Evolutionary conservation across 371 early-diverging fungal species (phyloP).

Genomic region (Parasitella parasitica): DNA sequence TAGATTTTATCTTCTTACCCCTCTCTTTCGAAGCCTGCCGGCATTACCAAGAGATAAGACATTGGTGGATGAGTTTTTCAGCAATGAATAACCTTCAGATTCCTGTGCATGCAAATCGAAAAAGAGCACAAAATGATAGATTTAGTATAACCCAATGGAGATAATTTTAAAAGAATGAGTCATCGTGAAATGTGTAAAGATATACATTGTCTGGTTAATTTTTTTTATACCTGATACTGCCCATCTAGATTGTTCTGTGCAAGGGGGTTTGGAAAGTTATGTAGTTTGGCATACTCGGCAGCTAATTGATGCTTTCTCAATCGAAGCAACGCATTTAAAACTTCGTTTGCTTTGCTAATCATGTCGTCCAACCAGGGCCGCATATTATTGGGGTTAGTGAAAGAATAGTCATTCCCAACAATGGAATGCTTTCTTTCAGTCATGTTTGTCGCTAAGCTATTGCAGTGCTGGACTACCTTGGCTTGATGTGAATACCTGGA

Average conservation of each 20-base stretch:
- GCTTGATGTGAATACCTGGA: too few relatives aligned
- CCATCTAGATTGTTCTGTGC: background rate
- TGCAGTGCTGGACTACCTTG: slow-evolving; percentile 34
- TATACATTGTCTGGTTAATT: slow-evolving; percentile 3
- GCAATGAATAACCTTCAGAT: background rate
- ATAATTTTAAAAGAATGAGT: slow-evolving; percentile 13
- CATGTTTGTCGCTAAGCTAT: slow-evolving; percentile 30
- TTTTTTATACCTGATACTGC: background rate
- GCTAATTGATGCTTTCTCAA: slow-evolving; percentile 45
- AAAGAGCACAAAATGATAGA: slow-evolving; percentile 10
- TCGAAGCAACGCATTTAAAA: slow-evolving; percentile 42
- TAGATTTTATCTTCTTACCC: slow-evolving; percentile 10
- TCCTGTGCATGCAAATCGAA: background rate
- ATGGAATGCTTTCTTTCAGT: slow-evolving; percentile 9
- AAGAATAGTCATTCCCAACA: slow-evolving; percentile 4
- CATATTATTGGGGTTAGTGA: slow-evolving; percentile 1
- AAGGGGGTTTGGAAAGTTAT: slow-evolving; percentile 3
- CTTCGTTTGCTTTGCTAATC: slow-evolving; percentile 43
- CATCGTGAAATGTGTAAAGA: background rate
- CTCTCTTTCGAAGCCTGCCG: slow-evolving; percentile 21
- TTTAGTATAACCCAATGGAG: slow-evolving; percentile 7
- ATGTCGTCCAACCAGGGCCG: slow-evolving; percentile 47
- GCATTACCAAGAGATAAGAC: slow-evolving; percentile 4
- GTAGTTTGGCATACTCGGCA: slow-evolving; percentile 9
- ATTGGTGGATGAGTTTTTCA: background rate